Evolutionary conservation across 768 basidiomycete species (phyloP), one percentile per base, ranked within the genome.

Genomic region (Tylopilus felleus): DNA sequence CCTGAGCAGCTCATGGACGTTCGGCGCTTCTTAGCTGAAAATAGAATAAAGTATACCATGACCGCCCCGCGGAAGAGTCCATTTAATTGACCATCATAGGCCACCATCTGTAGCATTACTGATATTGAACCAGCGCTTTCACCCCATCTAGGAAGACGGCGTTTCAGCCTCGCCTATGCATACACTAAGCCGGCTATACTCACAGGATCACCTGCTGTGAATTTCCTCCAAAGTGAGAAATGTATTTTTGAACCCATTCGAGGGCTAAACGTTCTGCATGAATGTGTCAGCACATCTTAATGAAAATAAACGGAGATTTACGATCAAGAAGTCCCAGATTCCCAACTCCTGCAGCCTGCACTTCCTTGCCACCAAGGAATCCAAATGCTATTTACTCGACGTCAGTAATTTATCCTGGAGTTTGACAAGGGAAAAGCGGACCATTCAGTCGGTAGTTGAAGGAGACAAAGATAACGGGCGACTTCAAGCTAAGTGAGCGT

Each of bases 291-390:
- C 16, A 10, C 1, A 17, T 2, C 14, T 5, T 4, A n/a, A n/a
- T 9, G 12, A 25, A 31, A 9, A 44, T 3, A 14, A 2, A 16
- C 1, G 10, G 3, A 28, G 10, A 44, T 61, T 41, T 33, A 70
- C 69, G 66, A 59, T 78, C 77, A 51, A 59, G 57, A 17, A 79
- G 58, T 17, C 36, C 51, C 10, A 52, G 39, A 14, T 52, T 46
- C 16, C 51, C 43, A 22, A 52, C 27, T 8, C 43, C 51, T 7
- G 51, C 51, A 2, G 19, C 27, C 13, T 47, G 44, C 7, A 52
- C 44, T 19, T 52, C 51, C 36, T 61, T 59, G 2, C 68, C 60
- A 5, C 58, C 68, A 12, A 66, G 59, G 52, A 71, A 71, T 28
- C 64, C 70, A 47, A 69, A 66, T 1, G 66, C 68, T 69, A 22